Evolutionary conservation across 441 rosid genomes (phyloP), one percentile per base, ranked within the genome.

Genomic region (Geranium incanum): DNA sequence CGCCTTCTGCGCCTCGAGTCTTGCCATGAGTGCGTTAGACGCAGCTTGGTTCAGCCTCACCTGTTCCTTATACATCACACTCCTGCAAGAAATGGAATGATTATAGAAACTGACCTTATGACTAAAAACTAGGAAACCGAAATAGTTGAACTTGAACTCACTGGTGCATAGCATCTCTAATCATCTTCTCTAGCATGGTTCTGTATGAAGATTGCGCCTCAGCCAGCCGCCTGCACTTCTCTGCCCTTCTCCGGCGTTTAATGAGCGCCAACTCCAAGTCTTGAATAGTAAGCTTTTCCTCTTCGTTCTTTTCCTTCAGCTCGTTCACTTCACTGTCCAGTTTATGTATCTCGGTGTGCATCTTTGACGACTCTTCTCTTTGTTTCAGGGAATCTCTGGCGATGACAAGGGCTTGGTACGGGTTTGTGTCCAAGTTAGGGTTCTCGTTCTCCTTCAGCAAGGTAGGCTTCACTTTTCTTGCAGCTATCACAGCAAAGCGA

Each of bases 121-220:
- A 13, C 57, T 50, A 18, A 5, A 45, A 7, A 9, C 52, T 59
- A 3, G 19, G 11, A 6, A 59, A 16, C 62, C 21, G 6, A 5
- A 55, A 55, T 11, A 48, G 8, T 18, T 19, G 13, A 66, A 71
- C 13, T 16, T 66, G 50, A 72, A 60, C 96, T 85, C 87, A 94
- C 97, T 92, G 97, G 85, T 94, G 99, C 97, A 94, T 90, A 16
- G 99, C 99, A 78, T 94, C 95, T 2, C 95, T 87, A 70, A 94
- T 92, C 99, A 95, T 92, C 86, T 90, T 95, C 88, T 92, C 97
- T 0, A 92, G 85, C 84, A 85, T 86, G 18, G 78, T 81, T 70
- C 94, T 82, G 37, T 95, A 89, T 0, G 99, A 90, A 74, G 94
- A 86, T 72, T 95, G 99, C 66, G 97, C 86, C 84, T 94, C 97